Evolutionary conservation across 2,329 filamentous ascomycete genomes (phyloP).

Genomic region (Apiospora rasikravindrae): DNA sequence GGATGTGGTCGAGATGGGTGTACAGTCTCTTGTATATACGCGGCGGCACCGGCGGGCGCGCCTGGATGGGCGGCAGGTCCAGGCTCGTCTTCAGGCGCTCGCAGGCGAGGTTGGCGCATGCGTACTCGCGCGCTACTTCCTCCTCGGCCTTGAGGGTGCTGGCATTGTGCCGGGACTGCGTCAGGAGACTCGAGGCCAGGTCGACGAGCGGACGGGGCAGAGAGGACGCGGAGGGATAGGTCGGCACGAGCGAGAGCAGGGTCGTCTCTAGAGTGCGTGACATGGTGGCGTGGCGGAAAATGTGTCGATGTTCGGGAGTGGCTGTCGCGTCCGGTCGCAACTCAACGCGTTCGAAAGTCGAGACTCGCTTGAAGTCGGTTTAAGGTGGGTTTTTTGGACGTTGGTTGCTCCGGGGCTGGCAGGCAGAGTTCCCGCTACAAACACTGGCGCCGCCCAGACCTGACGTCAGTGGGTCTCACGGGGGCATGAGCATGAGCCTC

Average conservation of each 20-base stretch:
- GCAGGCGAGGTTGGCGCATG: conserved; percentile 88
- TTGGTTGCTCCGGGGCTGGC: conserved; percentile 10
- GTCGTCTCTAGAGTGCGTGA: conserved; percentile 76
- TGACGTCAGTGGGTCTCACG: background rate
- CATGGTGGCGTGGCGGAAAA: conserved; percentile 56
- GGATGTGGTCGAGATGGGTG: conserved; percentile 74
- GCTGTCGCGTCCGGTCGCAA: conserved; percentile 1
- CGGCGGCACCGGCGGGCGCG: conserved; percentile 78
- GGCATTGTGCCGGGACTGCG: conserved; percentile 80
- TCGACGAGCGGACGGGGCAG: conserved; percentile 74
- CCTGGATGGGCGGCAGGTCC: conserved; percentile 77
- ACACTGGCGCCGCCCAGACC: background rate
- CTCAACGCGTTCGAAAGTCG: background rate
- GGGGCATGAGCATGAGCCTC: background rate
- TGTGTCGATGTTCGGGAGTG: background rate
- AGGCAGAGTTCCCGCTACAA: background rate
- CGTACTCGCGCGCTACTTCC: conserved; percentile 83
- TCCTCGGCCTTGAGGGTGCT: conserved; percentile 82
- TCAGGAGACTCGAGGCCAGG: conserved; percentile 74
- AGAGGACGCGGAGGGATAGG: conserved; percentile 66
- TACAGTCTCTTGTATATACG: conserved; percentile 85
- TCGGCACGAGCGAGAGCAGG: conserved; percentile 75
- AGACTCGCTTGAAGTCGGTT: conserved; percentile 2
- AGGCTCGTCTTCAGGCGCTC: conserved; percentile 79
- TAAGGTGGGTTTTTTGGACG: background rate